Conservation (phyloP, 139 green algal genomes). For the Spirogloea muscicola region DNA sequence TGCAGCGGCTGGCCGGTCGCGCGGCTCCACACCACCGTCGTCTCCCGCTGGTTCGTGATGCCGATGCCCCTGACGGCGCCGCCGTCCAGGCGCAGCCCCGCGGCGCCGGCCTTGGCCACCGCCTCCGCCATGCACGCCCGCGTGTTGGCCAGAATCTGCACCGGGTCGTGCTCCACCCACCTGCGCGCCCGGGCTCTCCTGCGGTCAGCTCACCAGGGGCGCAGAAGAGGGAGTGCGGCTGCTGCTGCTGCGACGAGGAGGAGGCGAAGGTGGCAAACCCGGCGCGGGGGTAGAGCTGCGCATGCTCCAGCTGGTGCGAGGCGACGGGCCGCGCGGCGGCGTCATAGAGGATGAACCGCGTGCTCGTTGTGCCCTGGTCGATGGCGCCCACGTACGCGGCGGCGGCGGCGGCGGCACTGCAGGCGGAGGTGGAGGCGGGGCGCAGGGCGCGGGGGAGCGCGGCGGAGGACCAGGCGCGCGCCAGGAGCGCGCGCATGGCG, state of each 20-base stretch:
- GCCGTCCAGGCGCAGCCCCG: slow-evolving; percentile 8
- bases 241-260: not conserved
- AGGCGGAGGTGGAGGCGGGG: too few species aligned
- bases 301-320: slow-evolving; percentile 68
- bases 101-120: slow-evolving; percentile 37
- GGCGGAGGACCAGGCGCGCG: too few species aligned
- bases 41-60: slow-evolving; percentile 95
- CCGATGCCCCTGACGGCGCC: slow-evolving; percentile 48
- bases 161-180: slow-evolving; percentile 91
- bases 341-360: slow-evolving; percentile 81
- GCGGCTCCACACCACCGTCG: slow-evolving; percentile 80
- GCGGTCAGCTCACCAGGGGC: not conserved
- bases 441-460: too few species aligned
- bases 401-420: too few species aligned
- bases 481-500: too few species aligned
- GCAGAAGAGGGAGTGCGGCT: not conserved
- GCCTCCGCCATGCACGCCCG: slow-evolving; percentile 61
- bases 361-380: slow-evolving; percentile 90
- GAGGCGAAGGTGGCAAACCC: not conserved
- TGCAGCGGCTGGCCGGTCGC: slow-evolving; percentile 71
- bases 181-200: too few species aligned
- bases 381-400: slow-evolving; percentile 77
- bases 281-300: slow-evolving; percentile 14
- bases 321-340: slow-evolving; percentile 47
- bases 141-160: slow-evolving; percentile 70